phyloP scores from a whole-genome alignment of 805 yeast species.

The Wickerhamiella musiphila region DNA sequence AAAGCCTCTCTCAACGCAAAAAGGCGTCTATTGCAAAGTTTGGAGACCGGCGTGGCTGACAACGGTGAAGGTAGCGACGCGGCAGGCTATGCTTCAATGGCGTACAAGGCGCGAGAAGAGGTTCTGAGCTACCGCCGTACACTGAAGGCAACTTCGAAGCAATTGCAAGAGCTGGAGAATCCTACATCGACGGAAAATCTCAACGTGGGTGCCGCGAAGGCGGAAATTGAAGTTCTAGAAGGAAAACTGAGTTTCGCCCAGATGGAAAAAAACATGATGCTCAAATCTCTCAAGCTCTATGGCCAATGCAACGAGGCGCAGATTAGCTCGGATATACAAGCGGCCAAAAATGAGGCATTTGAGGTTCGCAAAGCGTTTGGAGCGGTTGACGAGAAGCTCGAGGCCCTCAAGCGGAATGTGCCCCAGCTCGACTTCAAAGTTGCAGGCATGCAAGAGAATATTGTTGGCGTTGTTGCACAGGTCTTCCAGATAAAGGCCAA shows the following conservation, averaged over 20 bases:
- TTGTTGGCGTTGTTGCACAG: slow-evolving; percentile 83
- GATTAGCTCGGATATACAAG: not conserved
- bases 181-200: too few species aligned
- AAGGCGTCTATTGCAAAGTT: slow-evolving; percentile 9
- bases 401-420: not conserved
- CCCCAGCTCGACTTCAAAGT: slow-evolving; percentile 5
- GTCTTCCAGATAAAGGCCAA: slow-evolving; percentile 46
- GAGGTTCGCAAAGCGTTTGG: not conserved
- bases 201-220: not conserved
- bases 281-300: not conserved
- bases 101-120: too few species aligned
- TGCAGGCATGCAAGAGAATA: slow-evolving; percentile 42
- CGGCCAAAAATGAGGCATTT: not conserved
- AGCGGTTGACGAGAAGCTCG: not conserved
- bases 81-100: too few species aligned
- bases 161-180: too few species aligned
- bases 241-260: not conserved
- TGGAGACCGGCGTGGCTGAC: slow-evolving; percentile 15
- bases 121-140: too few species aligned
- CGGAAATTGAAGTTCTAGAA: slow-evolving; percentile 1
- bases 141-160: too few species aligned
- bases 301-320: too few species aligned
- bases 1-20: slow-evolving; percentile 2
- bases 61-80: too few species aligned
- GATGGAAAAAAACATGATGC: slow-evolving; percentile 1